Evolutionary conservation across 2,329 filamentous ascomycete species (phyloP), one percentile per base, ranked within the genome.

Genomic region (Davidsoniella virescens): DNA sequence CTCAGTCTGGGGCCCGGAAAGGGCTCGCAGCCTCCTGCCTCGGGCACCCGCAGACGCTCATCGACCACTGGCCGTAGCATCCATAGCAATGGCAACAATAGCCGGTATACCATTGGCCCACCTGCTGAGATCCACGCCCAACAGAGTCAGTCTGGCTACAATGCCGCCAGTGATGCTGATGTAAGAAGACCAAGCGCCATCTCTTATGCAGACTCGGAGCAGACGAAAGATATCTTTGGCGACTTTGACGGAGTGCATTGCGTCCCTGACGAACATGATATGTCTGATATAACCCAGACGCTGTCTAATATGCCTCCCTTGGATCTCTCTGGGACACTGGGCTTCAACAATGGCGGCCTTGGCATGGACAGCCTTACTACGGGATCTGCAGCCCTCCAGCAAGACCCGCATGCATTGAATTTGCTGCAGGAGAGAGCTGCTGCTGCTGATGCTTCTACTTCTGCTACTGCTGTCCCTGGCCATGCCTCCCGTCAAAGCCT

Each of bases 241-340:
- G 84, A 88, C 61, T 92, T 92, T 59, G 85, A 92, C 60, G 85
- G 85, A 37, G 80, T 82, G 12, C 84, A 90, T 60, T 86, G 79
- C 61, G 72, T 76, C 25, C 74, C 80, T 3, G 71, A 78, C 4
- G 43, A 55, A n/a, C 18, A 46, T 16, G 37, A 39, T 51, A 17
- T 45, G 18, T 39, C 23, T 9, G 25, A 44, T 42, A 48, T 26
- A 38, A 48, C 36, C 18, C 18, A 23, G 36, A 14, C 4, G 29
- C 36, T 12, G 40, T 48, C 18, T 25, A 23, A 23, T 14, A 42
- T 52, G 18, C 26, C 37, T 38, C 38, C 50, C 25, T 25, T 52
- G 29, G 33, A 52, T 20, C 16, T 52, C 16, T 52, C 50, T 10
- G 38, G 43, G 14, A 33, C 50, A 6, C 39, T 52, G 23, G 44